A percentile compares a stretch with the other conserved stretches of the same genome.
Conservation (phyloP, 768 basidiomycete species). For the Auricularia sp. region DNA sequence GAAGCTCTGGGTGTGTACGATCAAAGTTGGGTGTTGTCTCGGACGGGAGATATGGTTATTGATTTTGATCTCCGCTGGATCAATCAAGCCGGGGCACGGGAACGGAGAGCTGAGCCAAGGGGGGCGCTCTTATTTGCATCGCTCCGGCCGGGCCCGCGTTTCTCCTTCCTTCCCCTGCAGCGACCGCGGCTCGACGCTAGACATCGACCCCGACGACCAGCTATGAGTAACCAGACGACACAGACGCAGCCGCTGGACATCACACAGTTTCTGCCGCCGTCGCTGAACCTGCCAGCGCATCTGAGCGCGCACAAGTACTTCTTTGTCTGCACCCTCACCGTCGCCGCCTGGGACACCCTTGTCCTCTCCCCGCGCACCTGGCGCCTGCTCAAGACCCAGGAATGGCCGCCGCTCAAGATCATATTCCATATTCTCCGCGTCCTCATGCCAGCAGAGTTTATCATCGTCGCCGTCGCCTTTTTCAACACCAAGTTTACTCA, state of each 20-base stretch:
- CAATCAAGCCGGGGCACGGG: too few relatives aligned
- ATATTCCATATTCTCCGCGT: slow-evolving; percentile 65
- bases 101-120: too few relatives aligned
- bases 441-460: slow-evolving; percentile 74
- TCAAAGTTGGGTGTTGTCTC: too few relatives aligned
- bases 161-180: too few relatives aligned
- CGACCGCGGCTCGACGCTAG: too few relatives aligned
- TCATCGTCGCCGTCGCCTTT: slow-evolving; percentile 72
- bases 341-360: slow-evolving; percentile 83
- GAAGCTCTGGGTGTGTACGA: too few relatives aligned
- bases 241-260: slow-evolving; percentile 8
- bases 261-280: slow-evolving; percentile 39
- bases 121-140: too few relatives aligned
- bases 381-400: slow-evolving; percentile 49
- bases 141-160: too few relatives aligned
- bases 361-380: slow-evolving; percentile 74
- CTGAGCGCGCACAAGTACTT: slow-evolving; percentile 83
- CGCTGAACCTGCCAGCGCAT: slow-evolving; percentile 66
- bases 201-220: too few relatives aligned
- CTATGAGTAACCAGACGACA: too few relatives aligned
- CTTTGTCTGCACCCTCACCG: slow-evolving; percentile 80
- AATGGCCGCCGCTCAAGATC: slow-evolving; percentile 71
- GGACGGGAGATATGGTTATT: too few relatives aligned
- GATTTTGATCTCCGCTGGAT: too few relatives aligned
- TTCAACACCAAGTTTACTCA: slow-evolving; percentile 65